Evolutionary conservation across 768 basidiomycete species (phyloP).

Genomic region (Sarcomyxa edulis): DNA sequence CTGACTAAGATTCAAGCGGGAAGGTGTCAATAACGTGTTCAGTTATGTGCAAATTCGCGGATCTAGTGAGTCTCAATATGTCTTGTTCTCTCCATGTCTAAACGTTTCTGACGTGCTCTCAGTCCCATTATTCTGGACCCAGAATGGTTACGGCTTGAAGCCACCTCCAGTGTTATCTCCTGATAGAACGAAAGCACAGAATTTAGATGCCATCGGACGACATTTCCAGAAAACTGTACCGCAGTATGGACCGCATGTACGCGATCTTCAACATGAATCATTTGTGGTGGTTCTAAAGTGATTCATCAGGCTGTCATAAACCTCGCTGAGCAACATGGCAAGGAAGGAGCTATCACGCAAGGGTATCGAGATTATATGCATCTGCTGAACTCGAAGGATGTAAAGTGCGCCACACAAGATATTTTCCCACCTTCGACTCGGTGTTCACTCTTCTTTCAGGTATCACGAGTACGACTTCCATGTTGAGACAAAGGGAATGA

Average conservation of each 20-base stretch:
- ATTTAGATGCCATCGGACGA: constrained; percentile 60
- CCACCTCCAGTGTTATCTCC: constrained; percentile 76
- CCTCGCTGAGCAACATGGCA: constrained; percentile 87
- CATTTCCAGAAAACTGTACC: constrained; percentile 68
- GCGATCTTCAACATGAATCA: constrained; percentile 16
- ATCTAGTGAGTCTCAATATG: constrained; percentile 57
- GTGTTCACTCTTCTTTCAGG: constrained; percentile 28
- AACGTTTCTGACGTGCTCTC: constrained; percentile 10
- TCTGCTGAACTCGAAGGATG: constrained; percentile 49
- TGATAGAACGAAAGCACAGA: constrained; percentile 70
- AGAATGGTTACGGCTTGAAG: constrained; percentile 81
- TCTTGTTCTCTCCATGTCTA: not conserved
- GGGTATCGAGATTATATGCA: constrained; percentile 71
- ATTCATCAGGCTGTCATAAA: constrained; percentile 70
- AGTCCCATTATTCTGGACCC: constrained; percentile 95
- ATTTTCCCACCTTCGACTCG: not conserved
- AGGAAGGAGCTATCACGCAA: constrained; percentile 74
- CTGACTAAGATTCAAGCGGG: constrained; percentile 47
- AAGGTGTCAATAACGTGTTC: constrained; percentile 72
- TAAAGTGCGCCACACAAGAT: too few species aligned
- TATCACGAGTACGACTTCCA: constrained; percentile 92
- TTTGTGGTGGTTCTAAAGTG: constrained; percentile 2
- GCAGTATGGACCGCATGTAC: constrained; percentile 75
- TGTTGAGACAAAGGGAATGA: constrained; percentile 91
- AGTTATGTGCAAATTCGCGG: constrained; percentile 90